Evolutionary conservation across 1,284 basidiomycete genomes (phyloP), one percentile per base, ranked within the genome.

Genomic region (Mycosarcoma mackinlayi): DNA sequence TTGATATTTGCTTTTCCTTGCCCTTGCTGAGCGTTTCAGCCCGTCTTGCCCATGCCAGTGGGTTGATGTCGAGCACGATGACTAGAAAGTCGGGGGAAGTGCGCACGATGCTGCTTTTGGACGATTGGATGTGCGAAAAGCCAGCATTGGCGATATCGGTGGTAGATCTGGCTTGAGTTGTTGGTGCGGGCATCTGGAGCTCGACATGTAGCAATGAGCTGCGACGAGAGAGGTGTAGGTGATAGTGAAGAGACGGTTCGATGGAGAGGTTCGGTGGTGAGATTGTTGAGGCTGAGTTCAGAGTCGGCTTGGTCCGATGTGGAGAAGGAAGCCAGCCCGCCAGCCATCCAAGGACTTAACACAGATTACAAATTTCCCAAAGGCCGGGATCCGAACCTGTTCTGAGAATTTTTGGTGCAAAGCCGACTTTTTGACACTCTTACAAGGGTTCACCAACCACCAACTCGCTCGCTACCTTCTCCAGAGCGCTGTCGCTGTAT

Each of bases 31-130:
- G 41, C 6, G 57, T 62, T n/a, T 65, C 69, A 14, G 57, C 50
- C 13, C 64, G 44, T 21, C 58, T 27, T 14, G 53, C 59, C 78
- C 78, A 80, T 39, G 75, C 66, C 0, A 65, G 37, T 1, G 75
- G 75, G 28, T 79, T 73, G 47, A 81, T 56, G 48, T 82, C 80
- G 48, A 82, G 50, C 25, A 82, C 58, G 28, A 82, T 55, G 8
- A 73, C 74, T n/a, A 80, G 74, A 39, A 80, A 78, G 66, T 79
- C 77, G 24, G 77, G 71, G 11, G 68, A 59, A 19, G 54, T 53
- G 21, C 53, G 60, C 1, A 28, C 52, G 9, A 37, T 44, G 31
- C 45, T 58, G 31, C 48, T 58, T 21, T 60, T 60, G 28, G 40
- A 52, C 7, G 58, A 50, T 21, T 58, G 64, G 21, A 75, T 61